A percentile compares a stretch with the other conserved stretches of the same genome.
phyloP scores from a whole-genome alignment of 495 filamentous ascomycete species.

The Penicillium angulare region DNA sequence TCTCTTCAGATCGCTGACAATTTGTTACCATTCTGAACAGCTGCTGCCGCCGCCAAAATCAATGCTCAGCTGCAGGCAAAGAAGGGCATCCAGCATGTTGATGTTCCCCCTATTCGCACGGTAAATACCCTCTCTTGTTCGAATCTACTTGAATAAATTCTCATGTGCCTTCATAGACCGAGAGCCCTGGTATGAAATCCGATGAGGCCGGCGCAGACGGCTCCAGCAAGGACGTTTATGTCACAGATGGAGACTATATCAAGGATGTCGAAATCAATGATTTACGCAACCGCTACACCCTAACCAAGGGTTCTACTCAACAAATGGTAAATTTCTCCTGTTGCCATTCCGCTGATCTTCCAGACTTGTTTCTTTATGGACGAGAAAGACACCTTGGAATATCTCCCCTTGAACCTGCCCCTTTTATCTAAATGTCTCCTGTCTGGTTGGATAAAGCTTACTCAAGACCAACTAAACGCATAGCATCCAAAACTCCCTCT shows the following conservation, averaged over 20 bases:
- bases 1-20: no score
- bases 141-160: background rate
- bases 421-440: slow-evolving; percentile 41
- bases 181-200: slow-evolving; percentile 47
- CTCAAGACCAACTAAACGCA: slow-evolving; percentile 57
- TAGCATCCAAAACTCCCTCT: slow-evolving; percentile 73
- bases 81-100: slow-evolving; percentile 90
- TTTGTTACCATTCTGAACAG: slow-evolving; percentile 38
- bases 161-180: slow-evolving; percentile 36
- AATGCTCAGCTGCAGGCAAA: slow-evolving; percentile 90
- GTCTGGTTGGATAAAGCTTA: slow-evolving; percentile 79
- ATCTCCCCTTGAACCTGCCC: slow-evolving; percentile 29
- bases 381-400: slow-evolving; percentile 25
- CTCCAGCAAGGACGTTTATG: slow-evolving; percentile 75
- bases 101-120: slow-evolving; percentile 82
- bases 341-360: slow-evolving; percentile 73
- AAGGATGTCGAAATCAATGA: slow-evolving; percentile 99
- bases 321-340: slow-evolving; percentile 95
- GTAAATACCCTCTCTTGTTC: slow-evolving; percentile 38
- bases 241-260: slow-evolving; percentile 94
- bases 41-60: slow-evolving; percentile 89
- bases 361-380: slow-evolving; percentile 45
- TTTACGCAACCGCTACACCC: slow-evolving; percentile 91
- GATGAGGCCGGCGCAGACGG: slow-evolving; percentile 47
- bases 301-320: slow-evolving; percentile 97